phyloP scores from a whole-genome alignment of 495 filamentous ascomycete genomes.

The Lindgomyces ingoldianus region DNA sequence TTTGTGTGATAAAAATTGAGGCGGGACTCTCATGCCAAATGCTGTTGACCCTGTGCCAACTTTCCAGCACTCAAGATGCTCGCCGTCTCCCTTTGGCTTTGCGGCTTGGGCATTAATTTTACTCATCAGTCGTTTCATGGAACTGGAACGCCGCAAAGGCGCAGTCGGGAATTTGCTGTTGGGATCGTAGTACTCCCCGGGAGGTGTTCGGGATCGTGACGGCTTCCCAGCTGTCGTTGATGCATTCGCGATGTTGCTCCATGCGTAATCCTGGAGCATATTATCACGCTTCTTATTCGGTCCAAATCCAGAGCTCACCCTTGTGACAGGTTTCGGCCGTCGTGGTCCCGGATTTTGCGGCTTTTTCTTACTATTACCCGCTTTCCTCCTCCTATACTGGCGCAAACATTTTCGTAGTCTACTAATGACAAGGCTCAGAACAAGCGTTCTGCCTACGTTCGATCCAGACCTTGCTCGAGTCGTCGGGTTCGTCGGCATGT shows the following conservation, averaged over 20 bases:
- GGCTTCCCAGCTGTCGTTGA: background rate
- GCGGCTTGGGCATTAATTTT: background rate
- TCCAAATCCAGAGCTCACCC: constrained; percentile 17
- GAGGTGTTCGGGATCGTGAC: constrained; percentile 3
- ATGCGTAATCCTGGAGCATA: constrained; percentile 7
- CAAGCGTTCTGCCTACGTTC: constrained; percentile 9
- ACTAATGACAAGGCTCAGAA: constrained; percentile 17
- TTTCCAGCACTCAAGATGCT: constrained; percentile 24
- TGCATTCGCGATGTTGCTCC: constrained; percentile 4
- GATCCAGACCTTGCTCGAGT: background rate
- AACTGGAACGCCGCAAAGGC: constrained; percentile 8
- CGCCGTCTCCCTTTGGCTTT: background rate
- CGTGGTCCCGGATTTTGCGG: background rate
- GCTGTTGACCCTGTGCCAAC: constrained; percentile 13
- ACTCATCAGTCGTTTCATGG: background rate
- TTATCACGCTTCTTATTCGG: constrained; percentile 5
- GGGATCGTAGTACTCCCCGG: background rate
- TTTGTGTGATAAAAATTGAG: constrained; percentile 1
- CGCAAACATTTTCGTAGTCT: background rate
- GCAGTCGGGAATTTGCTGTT: background rate
- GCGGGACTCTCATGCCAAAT: constrained; percentile 4
- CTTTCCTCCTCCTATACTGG: constrained; percentile 7
- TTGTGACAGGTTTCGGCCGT: constrained; percentile 1
- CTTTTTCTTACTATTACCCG: background rate
- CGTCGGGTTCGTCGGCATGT: background rate